These are phyloP conservation scores for Phlebiopsis gigantea DNA, from an alignment of 768 basidiomycete species.

Conservation along the genomic window DNA sequence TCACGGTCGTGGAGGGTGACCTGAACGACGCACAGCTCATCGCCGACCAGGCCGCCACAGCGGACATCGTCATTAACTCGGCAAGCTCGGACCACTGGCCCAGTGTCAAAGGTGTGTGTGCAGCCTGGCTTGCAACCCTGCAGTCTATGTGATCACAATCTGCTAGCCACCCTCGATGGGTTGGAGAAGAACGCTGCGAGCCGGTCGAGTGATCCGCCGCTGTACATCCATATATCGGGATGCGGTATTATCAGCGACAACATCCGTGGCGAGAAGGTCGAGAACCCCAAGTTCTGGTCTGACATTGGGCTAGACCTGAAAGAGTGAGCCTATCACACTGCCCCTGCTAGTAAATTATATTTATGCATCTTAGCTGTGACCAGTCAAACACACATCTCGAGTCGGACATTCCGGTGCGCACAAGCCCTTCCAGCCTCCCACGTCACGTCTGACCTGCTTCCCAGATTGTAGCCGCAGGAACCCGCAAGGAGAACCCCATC, in stretches of 20 bases:
- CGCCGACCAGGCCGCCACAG: slow-evolving; percentile 29
- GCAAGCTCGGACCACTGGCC: slow-evolving; percentile 35
- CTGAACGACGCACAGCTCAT: slow-evolving; percentile 34
- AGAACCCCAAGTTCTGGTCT: slow-evolving; percentile 29
- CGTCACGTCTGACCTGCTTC: neutral
- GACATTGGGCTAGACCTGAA: slow-evolving; percentile 34
- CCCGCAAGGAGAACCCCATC: slow-evolving; percentile 33
- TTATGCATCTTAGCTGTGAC: slow-evolving; percentile 19
- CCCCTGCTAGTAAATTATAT: neutral
- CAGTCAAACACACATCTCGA: slow-evolving; percentile 28
- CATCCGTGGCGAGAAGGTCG: slow-evolving; percentile 33
- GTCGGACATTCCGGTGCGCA: slow-evolving; percentile 26
- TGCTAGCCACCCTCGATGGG: slow-evolving; percentile 32
- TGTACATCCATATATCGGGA: slow-evolving; percentile 42
- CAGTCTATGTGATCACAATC: neutral
- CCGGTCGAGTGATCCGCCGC: slow-evolving; percentile 32
- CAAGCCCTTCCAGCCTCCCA: slow-evolving; percentile 4
- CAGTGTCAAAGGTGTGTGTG: slow-evolving; percentile 28
- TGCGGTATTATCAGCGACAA: slow-evolving; percentile 36
- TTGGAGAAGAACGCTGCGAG: slow-evolving; percentile 32
- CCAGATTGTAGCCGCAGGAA: slow-evolving; percentile 36
- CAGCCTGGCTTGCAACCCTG: neutral
- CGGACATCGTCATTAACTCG: slow-evolving; percentile 35
- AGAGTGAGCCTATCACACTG: slow-evolving; percentile 15
- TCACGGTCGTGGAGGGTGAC: slow-evolving; percentile 33